phyloP scores from a whole-genome alignment of 2,329 filamentous ascomycete species.

The Paracoccidioides brasiliensis region DNA sequence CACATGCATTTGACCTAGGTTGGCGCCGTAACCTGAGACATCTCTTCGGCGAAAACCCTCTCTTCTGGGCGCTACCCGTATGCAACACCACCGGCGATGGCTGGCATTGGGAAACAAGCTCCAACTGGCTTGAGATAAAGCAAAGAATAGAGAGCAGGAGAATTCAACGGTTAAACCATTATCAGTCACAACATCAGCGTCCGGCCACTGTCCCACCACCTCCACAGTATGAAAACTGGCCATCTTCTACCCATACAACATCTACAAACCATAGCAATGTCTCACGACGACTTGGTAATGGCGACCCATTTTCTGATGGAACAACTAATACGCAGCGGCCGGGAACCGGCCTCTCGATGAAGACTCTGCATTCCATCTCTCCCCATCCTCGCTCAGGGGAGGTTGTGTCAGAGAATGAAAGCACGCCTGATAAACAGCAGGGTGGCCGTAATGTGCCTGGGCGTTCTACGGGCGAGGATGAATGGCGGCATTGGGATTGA shows the following conservation, averaged over 20 bases:
- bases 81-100: constrained; percentile 82
- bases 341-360: constrained; percentile 31
- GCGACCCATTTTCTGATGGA: neutral
- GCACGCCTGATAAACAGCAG: neutral
- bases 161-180: constrained; percentile 16
- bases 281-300: neutral
- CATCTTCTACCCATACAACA: neutral
- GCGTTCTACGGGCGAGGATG: constrained; percentile 15
- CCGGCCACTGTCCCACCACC: constrained; percentile 6
- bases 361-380: constrained; percentile 28
- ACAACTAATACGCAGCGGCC: constrained; percentile 17
- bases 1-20: constrained; percentile 87
- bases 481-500: constrained; percentile 31
- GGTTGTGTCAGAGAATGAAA: constrained; percentile 22
- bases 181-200: constrained; percentile 22
- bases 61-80: constrained; percentile 68
- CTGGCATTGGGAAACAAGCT: constrained; percentile 83
- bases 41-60: constrained; percentile 61
- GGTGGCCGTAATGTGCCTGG: constrained; percentile 3
- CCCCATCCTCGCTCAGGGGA: constrained; percentile 25
- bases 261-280: neutral
- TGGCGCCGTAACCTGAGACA: constrained; percentile 66
- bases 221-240: constrained; percentile 19
- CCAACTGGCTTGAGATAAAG: constrained; percentile 60
- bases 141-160: constrained; percentile 41